Evolutionary conservation across 805 yeast genomes (phyloP).

Genomic region (Starmera amethionina): DNA sequence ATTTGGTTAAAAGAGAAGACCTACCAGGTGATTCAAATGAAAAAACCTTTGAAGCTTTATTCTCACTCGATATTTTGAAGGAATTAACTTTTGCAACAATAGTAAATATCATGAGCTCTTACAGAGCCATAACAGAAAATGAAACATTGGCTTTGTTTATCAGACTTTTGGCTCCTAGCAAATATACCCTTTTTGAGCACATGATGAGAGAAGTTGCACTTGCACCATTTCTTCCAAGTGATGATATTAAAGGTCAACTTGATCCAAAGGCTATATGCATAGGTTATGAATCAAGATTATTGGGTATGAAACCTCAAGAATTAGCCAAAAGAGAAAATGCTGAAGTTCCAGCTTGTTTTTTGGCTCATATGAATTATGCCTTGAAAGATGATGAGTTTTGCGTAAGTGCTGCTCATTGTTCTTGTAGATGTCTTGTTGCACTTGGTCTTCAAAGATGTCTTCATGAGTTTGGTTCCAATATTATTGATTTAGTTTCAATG

Average conservation of each 20-base stretch:
- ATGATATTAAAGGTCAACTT: background rate
- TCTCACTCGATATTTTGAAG: no score
- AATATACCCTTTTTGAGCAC: no score
- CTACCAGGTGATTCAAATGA: background rate
- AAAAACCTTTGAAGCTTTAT: no score
- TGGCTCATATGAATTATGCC: constrained; percentile 1
- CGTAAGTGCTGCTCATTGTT: constrained; percentile 3
- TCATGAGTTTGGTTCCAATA: background rate
- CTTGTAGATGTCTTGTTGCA: constrained; percentile 6
- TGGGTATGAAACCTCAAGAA: background rate
- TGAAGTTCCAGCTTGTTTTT: constrained; percentile 4
- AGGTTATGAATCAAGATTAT: constrained; percentile 1
- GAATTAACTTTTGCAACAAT: no score
- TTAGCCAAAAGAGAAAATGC: constrained; percentile 1
- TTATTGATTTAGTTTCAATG: background rate
- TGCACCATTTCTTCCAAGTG: no score
- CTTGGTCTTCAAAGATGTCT: no score
- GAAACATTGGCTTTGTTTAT: no score
- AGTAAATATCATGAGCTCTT: no score
- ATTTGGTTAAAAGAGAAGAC: background rate
- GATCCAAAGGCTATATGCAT: constrained; percentile 1
- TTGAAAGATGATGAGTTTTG: constrained; percentile 1
- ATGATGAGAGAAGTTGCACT: no score
- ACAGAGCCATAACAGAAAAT: no score
- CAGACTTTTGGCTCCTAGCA: no score